Evolutionary conservation across 2,329 filamentous ascomycete genomes (phyloP).

Genomic region (Monosporascus sp.): DNA sequence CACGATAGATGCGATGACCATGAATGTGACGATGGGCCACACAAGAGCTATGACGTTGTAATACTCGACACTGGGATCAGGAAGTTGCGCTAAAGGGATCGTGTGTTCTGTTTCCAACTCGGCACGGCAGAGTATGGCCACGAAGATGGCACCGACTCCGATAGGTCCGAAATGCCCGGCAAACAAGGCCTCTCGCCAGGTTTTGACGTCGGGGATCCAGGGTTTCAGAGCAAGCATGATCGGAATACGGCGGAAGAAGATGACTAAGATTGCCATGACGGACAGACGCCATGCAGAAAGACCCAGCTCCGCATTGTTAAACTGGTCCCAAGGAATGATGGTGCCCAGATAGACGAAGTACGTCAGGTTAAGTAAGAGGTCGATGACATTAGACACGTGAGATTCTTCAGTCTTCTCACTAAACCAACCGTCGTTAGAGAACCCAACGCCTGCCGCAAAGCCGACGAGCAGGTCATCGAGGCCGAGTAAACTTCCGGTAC

Average conservation of each 20-base stretch:
- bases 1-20: constrained; percentile 90
- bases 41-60: constrained; percentile 77
- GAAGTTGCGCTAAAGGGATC: constrained; percentile 63
- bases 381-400: constrained; percentile 98
- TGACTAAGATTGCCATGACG: constrained; percentile 89
- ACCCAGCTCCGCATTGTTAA: constrained; percentile 69
- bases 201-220: constrained; percentile 92
- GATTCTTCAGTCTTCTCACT: constrained; percentile 97
- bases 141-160: constrained; percentile 92
- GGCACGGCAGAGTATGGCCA: constrained; percentile 87
- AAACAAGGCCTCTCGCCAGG: constrained; percentile 94
- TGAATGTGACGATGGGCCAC: constrained; percentile 92
- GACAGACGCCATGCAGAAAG: constrained; percentile 83
- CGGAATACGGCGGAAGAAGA: constrained; percentile 92
- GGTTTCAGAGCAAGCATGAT: constrained; percentile 91
- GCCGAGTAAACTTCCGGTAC: constrained; percentile 84
- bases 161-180: constrained; percentile 97
- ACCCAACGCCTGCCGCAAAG: constrained; percentile 94
- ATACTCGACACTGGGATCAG: constrained; percentile 48
- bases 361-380: constrained; percentile 90
- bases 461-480: constrained; percentile 92
- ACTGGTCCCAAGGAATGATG: constrained; percentile 94
- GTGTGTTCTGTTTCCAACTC: constrained; percentile 75
- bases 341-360: constrained; percentile 98
- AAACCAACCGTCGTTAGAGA: constrained; percentile 99